phyloP scores from a whole-genome alignment of 345 rosid species.

The Excoecaria agallocha region DNA sequence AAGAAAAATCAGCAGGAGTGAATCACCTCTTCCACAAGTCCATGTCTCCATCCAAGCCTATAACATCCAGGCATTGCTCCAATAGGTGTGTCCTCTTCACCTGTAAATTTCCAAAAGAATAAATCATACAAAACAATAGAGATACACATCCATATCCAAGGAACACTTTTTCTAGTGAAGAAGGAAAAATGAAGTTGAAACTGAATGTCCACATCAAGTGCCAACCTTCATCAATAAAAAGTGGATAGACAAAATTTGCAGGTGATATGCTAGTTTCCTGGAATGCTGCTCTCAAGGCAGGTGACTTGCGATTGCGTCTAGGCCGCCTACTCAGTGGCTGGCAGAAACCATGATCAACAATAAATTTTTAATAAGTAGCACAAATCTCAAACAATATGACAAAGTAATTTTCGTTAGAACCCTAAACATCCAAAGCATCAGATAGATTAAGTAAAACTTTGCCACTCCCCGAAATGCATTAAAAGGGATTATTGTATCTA shows the following conservation, averaged over 20 bases:
- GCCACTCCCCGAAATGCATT: too few relatives aligned
- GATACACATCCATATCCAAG: not conserved
- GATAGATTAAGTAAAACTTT: not conserved
- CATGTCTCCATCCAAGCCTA: slow-evolving; percentile 97
- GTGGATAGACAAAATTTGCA: slow-evolving; percentile 86
- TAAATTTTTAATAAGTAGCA: not conserved
- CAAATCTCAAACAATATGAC: not conserved
- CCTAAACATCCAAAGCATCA: not conserved
- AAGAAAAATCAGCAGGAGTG: not conserved
- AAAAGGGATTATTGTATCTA: too few relatives aligned
- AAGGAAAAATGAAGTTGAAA: slow-evolving; percentile 7
- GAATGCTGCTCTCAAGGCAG: slow-evolving; percentile 66
- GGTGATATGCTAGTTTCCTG: slow-evolving; percentile 84
- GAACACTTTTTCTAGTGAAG: not conserved
- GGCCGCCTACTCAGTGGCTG: slow-evolving; percentile 82
- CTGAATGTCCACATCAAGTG: slow-evolving; percentile 5
- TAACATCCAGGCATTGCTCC: slow-evolving; percentile 99
- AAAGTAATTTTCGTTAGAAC: not conserved
- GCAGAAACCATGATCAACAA: not conserved
- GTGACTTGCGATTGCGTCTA: slow-evolving; percentile 77
- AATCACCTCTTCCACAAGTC: slow-evolving; percentile 79
- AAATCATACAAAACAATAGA: not conserved
- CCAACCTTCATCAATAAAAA: slow-evolving; percentile 94
- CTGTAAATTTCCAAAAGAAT: slow-evolving; percentile 35
- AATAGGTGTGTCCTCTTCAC: slow-evolving; percentile 92